Base-by-base conservation (phyloP, 2,329 filamentous ascomycete genomes). In the Fusarium beomiforme region DNA sequence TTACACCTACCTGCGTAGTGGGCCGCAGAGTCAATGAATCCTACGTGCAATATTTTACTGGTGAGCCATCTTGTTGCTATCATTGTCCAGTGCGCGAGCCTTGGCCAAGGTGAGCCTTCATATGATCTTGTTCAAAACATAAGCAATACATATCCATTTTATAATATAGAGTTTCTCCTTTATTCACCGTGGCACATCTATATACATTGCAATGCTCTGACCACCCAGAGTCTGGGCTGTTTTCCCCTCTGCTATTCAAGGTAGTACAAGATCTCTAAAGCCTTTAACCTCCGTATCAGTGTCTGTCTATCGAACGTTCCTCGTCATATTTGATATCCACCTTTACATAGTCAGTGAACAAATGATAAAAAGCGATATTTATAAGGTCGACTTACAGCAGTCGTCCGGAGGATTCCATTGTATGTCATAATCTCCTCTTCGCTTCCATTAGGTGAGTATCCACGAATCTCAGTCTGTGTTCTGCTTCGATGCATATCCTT, bases 341-440 rank as follows among this genome's bases (percentile, higher is more conserved):
- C 47, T 51, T 6, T 51, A 51, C 2, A 16, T n/a, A 26, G 47
- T 51, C 17, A 51, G 47, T 37, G 4, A 26, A 37, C 2, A 37
- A n/a, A n/a, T 2, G 4, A 26, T 6, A 39, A 39, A 39, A 39
- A 39, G 6, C 17, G 2, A 2, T 9, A 3, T 17, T 10, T 14
- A 8, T 8, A n/a, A 9, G 6, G 1, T 2, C 11, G 1, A 46
- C 70, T 60, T 41, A 75, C 70, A 24, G 64, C 58, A n/a, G 70
- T 73, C 1, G 72, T 74, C 17, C 72, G 53, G 7, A 75, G 56
- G 21, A 75, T 75, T 6, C 72, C 72, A 14, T 75, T 75, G 5
- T 75, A 73, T 2, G 73, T 75, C 73, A 75, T 75, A 8, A 75
- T 75, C 36, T 75, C 72, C 6, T 75, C 73, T n/a, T 75, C 72